Percentiles rank a stretch among this genome's conserved stretches.
These are phyloP conservation scores for Taphrina betulina DNA, from an alignment of 1,139 yeast species.

Conservation along the genomic window DNA sequence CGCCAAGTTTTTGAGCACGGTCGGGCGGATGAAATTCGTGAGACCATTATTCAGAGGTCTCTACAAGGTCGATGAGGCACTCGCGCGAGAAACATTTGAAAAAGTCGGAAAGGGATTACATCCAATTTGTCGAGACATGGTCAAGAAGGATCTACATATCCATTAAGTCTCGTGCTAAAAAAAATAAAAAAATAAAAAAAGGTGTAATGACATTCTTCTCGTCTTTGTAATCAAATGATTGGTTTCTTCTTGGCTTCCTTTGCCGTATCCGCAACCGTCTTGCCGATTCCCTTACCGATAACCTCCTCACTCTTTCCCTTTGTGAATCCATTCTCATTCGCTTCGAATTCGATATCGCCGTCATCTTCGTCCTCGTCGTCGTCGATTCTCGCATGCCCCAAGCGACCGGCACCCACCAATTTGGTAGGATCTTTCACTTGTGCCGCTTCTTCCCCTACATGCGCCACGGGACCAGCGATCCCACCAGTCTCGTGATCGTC, in stretches of 20 bases:
- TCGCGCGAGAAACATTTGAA: conserved; percentile 66
- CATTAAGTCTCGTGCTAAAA: too few relatives aligned
- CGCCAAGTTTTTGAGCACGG: conserved; percentile 84
- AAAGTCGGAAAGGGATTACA: conserved; percentile 64
- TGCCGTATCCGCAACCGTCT: neutral
- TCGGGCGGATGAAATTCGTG: conserved; percentile 93
- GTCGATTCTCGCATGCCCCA: neutral
- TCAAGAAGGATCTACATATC: conserved; percentile 77
- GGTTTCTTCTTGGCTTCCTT: neutral
- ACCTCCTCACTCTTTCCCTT: neutral
- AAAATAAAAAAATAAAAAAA: too few relatives aligned
- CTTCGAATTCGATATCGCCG: too few relatives aligned
- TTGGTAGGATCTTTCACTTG: conserved; percentile 16
- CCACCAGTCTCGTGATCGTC: conserved; percentile 16
- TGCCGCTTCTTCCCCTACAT: conserved; percentile 25
- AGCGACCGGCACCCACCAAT: conserved; percentile 1
- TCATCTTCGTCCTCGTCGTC: too few relatives aligned
- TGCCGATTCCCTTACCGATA: conserved; percentile 9
- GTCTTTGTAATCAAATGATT: too few relatives aligned
- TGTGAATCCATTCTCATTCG: conserved; percentile 23
- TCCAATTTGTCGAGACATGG: conserved; percentile 80
- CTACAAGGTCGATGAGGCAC: conserved; percentile 59
- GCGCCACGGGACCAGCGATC: conserved; percentile 26
- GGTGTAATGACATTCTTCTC: too few relatives aligned
- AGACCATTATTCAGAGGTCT: conserved; percentile 77